Percentiles rank a stretch among this genome's conserved stretches.
These are phyloP conservation scores for Cryptococcus sp. DNA, from an alignment of 1,284 basidiomycete species.

Conservation along the genomic window DNA sequence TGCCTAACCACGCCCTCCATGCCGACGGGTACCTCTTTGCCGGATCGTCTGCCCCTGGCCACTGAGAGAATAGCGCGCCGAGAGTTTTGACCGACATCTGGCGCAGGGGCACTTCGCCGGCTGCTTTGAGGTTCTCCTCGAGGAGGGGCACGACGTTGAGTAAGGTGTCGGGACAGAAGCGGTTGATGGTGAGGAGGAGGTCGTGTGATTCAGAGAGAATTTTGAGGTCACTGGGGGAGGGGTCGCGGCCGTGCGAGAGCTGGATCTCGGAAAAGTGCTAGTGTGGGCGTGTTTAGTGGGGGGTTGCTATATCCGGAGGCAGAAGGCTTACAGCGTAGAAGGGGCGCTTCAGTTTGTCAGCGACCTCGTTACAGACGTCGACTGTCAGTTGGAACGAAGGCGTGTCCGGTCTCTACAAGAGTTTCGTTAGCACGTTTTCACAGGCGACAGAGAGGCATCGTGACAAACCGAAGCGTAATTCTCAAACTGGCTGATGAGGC, in stretches of 20 bases:
- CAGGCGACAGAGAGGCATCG: neutral
- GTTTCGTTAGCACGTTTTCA: neutral
- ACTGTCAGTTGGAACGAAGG: constrained; percentile 81
- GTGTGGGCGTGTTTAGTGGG: neutral
- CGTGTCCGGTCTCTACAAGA: constrained; percentile 63
- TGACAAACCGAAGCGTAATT: constrained; percentile 55
- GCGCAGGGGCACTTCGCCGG: constrained; percentile 66
- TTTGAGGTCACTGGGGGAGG: constrained; percentile 56
- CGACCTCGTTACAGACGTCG: constrained; percentile 76
- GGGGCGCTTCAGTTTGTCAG: constrained; percentile 83
- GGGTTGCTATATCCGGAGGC: neutral
- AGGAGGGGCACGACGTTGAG: constrained; percentile 89
- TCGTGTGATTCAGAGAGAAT: constrained; percentile 62
- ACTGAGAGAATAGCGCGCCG: constrained; percentile 82
- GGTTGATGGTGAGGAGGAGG: constrained; percentile 79
- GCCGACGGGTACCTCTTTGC: constrained; percentile 74
- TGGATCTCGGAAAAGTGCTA: constrained; percentile 85
- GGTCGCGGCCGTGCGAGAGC: constrained; percentile 54
- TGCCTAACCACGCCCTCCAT: constrained; percentile 80
- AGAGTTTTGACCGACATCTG: constrained; percentile 76
- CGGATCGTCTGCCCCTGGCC: constrained; percentile 58
- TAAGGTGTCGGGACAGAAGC: constrained; percentile 73
- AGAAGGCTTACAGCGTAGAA: constrained; percentile 61
- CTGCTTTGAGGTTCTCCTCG: constrained; percentile 81
- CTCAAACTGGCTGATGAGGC: constrained; percentile 79